Evolutionary conservation across 306 rosid species (phyloP), one percentile per base, ranked within the genome.

Genomic region (Mucuna pruriens): DNA sequence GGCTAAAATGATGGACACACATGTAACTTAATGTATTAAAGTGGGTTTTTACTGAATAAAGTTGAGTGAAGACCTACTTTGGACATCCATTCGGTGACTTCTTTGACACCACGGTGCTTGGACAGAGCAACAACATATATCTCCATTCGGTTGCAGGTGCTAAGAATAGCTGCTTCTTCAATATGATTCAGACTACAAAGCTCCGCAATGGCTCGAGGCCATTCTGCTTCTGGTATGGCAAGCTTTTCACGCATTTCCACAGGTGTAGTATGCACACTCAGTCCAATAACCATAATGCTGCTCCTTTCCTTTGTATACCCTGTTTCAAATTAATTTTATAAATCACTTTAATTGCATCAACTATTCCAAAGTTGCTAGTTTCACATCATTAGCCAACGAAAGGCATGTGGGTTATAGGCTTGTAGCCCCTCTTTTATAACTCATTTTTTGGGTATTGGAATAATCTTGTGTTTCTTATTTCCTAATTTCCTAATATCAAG

Each of bases 61-160:
- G 10, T 20, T 11, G 39, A 51, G 49, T 22, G 54, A 48, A 40
- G 36, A 36, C 85, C 10, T 67, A 95, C 99, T 89, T 86, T 93
- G 20, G 99, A 96, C 99, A 96, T 96, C 99, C 99, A 96, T 75
- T 96, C 98, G 0, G 98, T 96, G 86, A 96, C 98, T 89, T 96
- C 99, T 89, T 96, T 96, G 48, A 96, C 98, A 55, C 99, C 99
- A 39, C 97, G 99, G 83, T 96, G 98, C 89, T 93, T 97, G 70
- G 99, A 96, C 16, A 96, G 82, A 69, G 99, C 99, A 19, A 96
- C 97, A 70, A 96, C 98, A 88, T 96, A 96, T 82, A 96, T 96
- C 91, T 96, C 99, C 99, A 96, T 93, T 82, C 99, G 82, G 86
- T 96, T 96, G 87, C 99, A 96, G 85, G 99, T 96, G 85, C 99